A percentile compares a stretch with the other conserved stretches of the same genome.
Conservation (phyloP, 805 yeast genomes). For the Lachancea meyersii region DNA sequence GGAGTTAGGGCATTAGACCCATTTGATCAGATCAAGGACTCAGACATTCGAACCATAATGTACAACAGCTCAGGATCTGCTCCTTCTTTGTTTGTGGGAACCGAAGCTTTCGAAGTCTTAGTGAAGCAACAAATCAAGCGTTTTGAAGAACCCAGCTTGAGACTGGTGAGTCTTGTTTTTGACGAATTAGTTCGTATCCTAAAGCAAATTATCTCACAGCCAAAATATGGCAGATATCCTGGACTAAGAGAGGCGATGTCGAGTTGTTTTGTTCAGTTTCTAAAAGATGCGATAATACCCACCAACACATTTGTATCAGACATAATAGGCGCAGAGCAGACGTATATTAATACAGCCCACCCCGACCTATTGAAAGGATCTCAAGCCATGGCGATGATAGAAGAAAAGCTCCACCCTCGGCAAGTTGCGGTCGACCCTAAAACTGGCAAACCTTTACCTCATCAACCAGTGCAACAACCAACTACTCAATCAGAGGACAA, state of each 20-base stretch:
- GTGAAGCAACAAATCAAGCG: conserved; percentile 90
- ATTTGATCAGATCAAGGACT: conserved; percentile 90
- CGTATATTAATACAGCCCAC: conserved; percentile 95
- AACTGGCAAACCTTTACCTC: conserved; percentile 73
- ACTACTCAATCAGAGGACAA: conserved; percentile 39
- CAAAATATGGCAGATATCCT: conserved; percentile 85
- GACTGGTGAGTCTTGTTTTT: conserved; percentile 84
- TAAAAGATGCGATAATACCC: conserved; percentile 75
- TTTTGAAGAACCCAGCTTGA: conserved; percentile 87
- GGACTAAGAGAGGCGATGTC: conserved; percentile 81
- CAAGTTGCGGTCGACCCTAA: conserved; percentile 81
- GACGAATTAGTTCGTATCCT: conserved; percentile 92
- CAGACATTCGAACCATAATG: conserved; percentile 93
- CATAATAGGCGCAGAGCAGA: conserved; percentile 78
- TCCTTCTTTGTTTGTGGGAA: conserved; percentile 93
- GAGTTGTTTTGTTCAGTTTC: conserved; percentile 68
- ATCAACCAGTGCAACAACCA: conserved; percentile 23
- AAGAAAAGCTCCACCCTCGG: conserved; percentile 70
- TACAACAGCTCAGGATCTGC: conserved; percentile 95
- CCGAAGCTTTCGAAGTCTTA: conserved; percentile 92
- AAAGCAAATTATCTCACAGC: conserved; percentile 73
- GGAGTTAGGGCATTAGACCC: conserved; percentile 92
- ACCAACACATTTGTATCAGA: conserved; percentile 82
- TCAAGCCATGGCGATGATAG: conserved; percentile 86
- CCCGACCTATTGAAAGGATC: conserved; percentile 94